phyloP scores from a whole-genome alignment of 768 basidiomycete species.

The Hysterangium stoloniferum region DNA sequence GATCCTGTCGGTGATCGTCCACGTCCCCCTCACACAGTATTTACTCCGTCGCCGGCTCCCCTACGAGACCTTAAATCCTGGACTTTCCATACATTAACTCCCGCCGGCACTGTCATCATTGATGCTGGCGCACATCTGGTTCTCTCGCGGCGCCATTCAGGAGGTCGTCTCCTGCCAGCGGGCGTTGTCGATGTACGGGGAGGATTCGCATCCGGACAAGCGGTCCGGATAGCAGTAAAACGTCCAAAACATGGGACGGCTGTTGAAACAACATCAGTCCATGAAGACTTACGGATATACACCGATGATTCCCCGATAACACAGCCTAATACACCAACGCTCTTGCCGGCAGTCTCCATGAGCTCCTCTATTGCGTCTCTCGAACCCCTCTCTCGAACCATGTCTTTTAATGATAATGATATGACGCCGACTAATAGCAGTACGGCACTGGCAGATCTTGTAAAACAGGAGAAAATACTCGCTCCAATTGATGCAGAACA shows the following conservation, averaged over 20 bases:
- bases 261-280: conserved; percentile 17
- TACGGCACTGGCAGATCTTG: conserved; percentile 13
- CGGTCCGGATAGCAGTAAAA: conserved; percentile 73
- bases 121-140: conserved; percentile 86
- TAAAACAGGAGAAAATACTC: conserved; percentile 21
- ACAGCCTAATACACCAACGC: conserved; percentile 49
- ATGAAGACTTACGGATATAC: conserved; percentile 28
- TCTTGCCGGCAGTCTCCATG: conserved; percentile 34
- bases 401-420: conserved; percentile 26
- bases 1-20: conserved; percentile 18
- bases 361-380: conserved; percentile 41
- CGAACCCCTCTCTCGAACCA: conserved; percentile 35
- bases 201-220: conserved; percentile 89
- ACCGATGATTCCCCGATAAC: conserved; percentile 35
- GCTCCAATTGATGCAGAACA: conserved; percentile 24
- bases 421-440: conserved; percentile 17
- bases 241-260: conserved; percentile 22
- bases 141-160: conserved; percentile 76
- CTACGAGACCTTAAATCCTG: conserved; percentile 87
- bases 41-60: conserved; percentile 64
- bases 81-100: conserved; percentile 92
- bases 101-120: conserved; percentile 82
- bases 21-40: conserved; percentile 83
- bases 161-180: conserved; percentile 84
- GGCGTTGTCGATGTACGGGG: conserved; percentile 86